Conservation (phyloP, 768 basidiomycete genomes). For the Panaeolus cyanescens region DNA sequence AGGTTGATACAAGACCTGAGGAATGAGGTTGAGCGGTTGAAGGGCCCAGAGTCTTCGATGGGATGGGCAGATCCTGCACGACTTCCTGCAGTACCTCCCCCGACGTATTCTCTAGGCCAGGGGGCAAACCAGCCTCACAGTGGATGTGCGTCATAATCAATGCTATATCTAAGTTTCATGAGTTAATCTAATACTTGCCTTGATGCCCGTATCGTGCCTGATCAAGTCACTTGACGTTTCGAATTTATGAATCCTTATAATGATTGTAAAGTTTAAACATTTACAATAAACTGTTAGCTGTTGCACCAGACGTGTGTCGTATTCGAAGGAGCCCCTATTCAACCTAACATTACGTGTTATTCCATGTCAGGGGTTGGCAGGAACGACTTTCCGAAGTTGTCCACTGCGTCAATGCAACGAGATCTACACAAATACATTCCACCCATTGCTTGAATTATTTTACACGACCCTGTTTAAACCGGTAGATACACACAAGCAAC, state of each 20-base stretch:
- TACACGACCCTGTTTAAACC: too few relatives aligned
- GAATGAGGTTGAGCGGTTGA: background rate
- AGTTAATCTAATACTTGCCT: background rate
- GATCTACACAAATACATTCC: too few relatives aligned
- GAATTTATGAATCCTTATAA: too few relatives aligned
- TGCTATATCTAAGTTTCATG: background rate
- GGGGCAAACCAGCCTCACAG: background rate
- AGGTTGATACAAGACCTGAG: background rate
- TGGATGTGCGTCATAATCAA: background rate
- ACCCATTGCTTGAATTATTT: too few relatives aligned
- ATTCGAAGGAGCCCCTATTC: too few relatives aligned
- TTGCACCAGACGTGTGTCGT: too few relatives aligned
- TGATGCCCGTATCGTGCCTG: background rate
- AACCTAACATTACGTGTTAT: too few relatives aligned
- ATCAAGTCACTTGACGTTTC: background rate
- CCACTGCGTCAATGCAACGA: too few relatives aligned
- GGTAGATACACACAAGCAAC: background rate
- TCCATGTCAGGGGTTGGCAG: too few relatives aligned
- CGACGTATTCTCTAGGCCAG: background rate
- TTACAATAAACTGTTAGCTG: too few relatives aligned
- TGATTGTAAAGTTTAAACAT: too few relatives aligned
- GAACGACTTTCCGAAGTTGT: too few relatives aligned
- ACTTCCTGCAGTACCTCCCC: background rate
- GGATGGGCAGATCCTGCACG: background rate
- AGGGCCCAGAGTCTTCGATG: background rate